phyloP scores from a whole-genome alignment of 441 rosid species.

The Brassica hybrid region DNA sequence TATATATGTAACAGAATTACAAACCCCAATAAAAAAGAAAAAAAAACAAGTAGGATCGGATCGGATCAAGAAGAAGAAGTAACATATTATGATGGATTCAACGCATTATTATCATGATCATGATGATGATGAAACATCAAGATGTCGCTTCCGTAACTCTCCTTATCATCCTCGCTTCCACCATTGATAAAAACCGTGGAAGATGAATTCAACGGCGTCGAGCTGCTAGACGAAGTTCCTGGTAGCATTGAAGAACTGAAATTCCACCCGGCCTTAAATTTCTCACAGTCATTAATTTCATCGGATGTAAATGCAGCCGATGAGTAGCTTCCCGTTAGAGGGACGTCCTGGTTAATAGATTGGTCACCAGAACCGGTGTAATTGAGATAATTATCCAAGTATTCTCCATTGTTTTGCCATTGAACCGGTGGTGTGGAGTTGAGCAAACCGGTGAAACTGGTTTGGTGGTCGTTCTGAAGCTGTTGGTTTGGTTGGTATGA shows the following conservation, averaged over 20 bases:
- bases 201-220: conserved; percentile 61
- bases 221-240: conserved; percentile 53
- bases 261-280: conserved; percentile 33
- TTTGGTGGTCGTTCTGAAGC: conserved; percentile 34
- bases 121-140: conserved; percentile 49
- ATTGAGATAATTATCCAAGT: conserved; percentile 30
- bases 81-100: conserved; percentile 29
- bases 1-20: conserved; percentile 26
- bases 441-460: conserved; percentile 48
- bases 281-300: not conserved
- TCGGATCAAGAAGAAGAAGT: not conserved
- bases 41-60: conserved; percentile 15
- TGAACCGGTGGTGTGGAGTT: conserved; percentile 33
- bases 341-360: conserved; percentile 22
- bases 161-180: conserved; percentile 68
- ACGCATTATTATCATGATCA: conserved; percentile 29
- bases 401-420: conserved; percentile 36
- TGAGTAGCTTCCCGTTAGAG: conserved; percentile 28
- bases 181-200: conserved; percentile 52
- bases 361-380: conserved; percentile 29
- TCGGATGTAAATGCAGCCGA: conserved; percentile 8
- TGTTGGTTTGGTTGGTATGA: conserved; percentile 38
- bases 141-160: conserved; percentile 62
- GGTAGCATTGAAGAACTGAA: conserved; percentile 44
- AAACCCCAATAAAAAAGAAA: conserved; percentile 3